These are phyloP conservation scores for Lentinula sp. DNA, from an alignment of 768 basidiomycete genomes.

Conservation along the genomic window DNA sequence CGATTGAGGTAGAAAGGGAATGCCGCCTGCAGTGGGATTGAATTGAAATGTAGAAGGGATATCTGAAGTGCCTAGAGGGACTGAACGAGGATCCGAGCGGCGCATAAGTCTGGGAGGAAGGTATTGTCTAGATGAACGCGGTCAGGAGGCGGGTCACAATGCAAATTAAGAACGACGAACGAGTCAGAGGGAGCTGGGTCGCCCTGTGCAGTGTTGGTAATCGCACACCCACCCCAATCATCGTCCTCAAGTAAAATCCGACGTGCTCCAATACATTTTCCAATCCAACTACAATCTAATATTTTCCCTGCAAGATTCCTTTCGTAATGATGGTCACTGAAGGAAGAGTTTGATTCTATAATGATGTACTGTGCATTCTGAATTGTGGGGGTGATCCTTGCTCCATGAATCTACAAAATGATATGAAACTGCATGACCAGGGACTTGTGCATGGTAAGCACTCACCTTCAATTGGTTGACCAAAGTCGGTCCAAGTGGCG, in stretches of 20 bases:
- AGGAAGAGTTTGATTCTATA: neutral
- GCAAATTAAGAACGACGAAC: neutral
- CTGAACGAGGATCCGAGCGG: neutral
- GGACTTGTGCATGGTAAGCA: neutral
- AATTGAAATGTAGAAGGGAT: neutral
- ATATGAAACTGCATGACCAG: neutral
- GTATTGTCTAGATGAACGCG: neutral
- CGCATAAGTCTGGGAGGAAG: slow-evolving; percentile 1
- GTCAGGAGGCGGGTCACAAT: neutral
- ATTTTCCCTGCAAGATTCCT: slow-evolving; percentile 34
- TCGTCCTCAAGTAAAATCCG: slow-evolving; percentile 41
- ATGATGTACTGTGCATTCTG: slow-evolving; percentile 33
- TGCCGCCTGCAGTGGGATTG: neutral
- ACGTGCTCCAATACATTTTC: slow-evolving; percentile 35
- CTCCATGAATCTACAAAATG: neutral
- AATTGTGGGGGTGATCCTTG: neutral
- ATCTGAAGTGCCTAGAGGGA: neutral
- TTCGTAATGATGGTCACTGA: neutral
- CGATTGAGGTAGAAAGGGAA: neutral
- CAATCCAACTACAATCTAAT: slow-evolving; percentile 49
- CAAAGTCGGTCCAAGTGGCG: neutral
- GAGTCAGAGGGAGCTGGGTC: neutral
- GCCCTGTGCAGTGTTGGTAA: neutral
- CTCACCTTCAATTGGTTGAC: slow-evolving; percentile 14
- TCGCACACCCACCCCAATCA: slow-evolving; percentile 43